A percentile compares a stretch with the other conserved stretches of the same genome.
Conservation (phyloP, 2,329 filamentous ascomycete species). For the Monosporascus ibericus region DNA sequence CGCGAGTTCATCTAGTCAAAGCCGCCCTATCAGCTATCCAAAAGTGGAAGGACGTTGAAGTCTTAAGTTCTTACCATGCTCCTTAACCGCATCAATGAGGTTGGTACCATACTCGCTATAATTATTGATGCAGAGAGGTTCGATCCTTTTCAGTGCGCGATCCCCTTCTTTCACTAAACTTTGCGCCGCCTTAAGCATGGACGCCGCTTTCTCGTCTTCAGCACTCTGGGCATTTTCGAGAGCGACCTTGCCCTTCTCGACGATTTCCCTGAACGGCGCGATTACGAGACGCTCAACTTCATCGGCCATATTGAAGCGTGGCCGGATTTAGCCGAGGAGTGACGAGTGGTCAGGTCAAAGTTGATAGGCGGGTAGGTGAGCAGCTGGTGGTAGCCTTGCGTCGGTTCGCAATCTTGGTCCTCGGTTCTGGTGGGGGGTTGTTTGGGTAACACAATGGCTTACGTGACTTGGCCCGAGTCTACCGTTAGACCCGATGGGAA, state of each 20-base stretch:
- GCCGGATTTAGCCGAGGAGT: not conserved
- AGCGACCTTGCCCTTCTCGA: conserved; percentile 43
- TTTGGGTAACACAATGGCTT: not conserved
- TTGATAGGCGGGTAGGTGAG: not conserved
- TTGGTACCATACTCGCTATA: conserved; percentile 41
- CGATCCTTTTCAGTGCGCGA: conserved; percentile 42
- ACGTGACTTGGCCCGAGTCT: not conserved
- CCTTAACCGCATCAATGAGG: conserved; percentile 47
- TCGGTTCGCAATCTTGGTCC: not conserved
- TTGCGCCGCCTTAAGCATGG: conserved; percentile 46
- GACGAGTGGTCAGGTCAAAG: not conserved
- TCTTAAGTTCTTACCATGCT: conserved; percentile 38
- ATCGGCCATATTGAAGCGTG: conserved; percentile 19
- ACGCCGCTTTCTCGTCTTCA: conserved; percentile 26
- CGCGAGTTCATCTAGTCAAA: conserved; percentile 42
- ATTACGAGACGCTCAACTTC: conserved; percentile 37
- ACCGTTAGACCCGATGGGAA: not conserved
- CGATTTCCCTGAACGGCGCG: conserved; percentile 45
- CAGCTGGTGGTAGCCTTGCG: not conserved
- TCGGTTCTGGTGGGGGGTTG: not conserved
- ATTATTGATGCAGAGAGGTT: conserved; percentile 44
- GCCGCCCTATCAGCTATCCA: not conserved
- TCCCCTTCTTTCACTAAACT: conserved; percentile 42
- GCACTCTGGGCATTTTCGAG: conserved; percentile 38
- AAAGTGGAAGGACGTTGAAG: not conserved